These are phyloP conservation scores for Coemansia sp. DNA, from an alignment of 192 early-diverging fungal genomes.

Conservation along the genomic window DNA sequence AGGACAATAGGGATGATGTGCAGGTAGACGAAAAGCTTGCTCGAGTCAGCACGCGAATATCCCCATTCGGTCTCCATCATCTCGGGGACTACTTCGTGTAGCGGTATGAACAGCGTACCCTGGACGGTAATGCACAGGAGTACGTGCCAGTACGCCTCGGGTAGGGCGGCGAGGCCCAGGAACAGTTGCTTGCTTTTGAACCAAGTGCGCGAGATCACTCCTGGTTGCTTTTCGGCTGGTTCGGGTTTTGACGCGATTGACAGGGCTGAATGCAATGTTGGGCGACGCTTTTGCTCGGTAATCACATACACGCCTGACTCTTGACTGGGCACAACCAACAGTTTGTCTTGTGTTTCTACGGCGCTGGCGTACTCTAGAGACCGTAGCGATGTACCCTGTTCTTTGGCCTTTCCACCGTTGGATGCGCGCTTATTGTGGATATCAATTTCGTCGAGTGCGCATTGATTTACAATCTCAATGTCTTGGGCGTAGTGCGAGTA, in stretches of 20 bases:
- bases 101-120: constrained; percentile 54
- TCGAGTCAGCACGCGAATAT: constrained; percentile 45
- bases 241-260: constrained; percentile 4
- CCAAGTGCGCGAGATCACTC: constrained; percentile 1
- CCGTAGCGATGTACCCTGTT: not conserved
- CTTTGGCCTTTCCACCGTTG: not conserved
- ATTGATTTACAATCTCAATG: constrained; percentile 13
- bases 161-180: constrained; percentile 38
- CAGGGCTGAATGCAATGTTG: not conserved
- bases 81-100: constrained; percentile 55
- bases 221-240: not conserved
- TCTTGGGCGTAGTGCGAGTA: constrained; percentile 48
- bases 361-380: constrained; percentile 15
- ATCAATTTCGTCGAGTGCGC: not conserved
- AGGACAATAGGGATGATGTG: constrained; percentile 62
- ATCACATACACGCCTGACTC: constrained; percentile 12
- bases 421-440: not conserved
- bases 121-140: constrained; percentile 46
- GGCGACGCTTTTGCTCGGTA: not conserved
- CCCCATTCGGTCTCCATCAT: constrained; percentile 57
- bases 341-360: constrained; percentile 24
- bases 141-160: constrained; percentile 57
- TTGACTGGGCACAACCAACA: constrained; percentile 27
- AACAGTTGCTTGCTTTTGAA: constrained; percentile 47
- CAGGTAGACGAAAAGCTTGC: constrained; percentile 55